Evolutionary conservation across 148 eudicot species (phyloP).

Genomic region (Persicaria maculosa): DNA sequence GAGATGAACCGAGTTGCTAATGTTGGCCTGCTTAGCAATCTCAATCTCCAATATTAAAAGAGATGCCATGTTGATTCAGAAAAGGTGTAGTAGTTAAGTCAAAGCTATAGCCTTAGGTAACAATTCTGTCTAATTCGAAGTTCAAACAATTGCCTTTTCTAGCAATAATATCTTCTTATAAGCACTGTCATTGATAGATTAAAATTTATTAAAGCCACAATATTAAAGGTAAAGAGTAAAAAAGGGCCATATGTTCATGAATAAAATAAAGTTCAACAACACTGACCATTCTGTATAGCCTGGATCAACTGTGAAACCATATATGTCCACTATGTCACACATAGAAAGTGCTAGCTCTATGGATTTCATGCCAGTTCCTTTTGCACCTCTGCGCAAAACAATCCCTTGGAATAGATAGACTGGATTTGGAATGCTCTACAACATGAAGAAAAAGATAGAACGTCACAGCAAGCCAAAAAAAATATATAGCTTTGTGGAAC

Average conservation of each 20-base stretch:
- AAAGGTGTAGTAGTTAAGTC: neutral
- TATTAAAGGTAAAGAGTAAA: neutral
- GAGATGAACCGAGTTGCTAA: no score
- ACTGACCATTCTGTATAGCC: conserved; percentile 94
- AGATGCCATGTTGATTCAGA: neutral
- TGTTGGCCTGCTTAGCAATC: no score
- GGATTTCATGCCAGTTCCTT: conserved; percentile 99
- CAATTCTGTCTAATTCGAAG: neutral
- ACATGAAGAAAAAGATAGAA: conserved; percentile 12
- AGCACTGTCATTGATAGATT: neutral
- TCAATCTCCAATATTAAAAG: no score
- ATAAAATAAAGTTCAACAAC: neutral
- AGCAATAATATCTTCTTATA: neutral
- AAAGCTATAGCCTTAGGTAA: no score
- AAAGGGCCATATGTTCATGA: neutral
- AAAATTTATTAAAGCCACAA: neutral
- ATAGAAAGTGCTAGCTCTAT: conserved; percentile 96
- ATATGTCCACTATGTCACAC: conserved; percentile 94
- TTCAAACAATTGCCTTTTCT: neutral
- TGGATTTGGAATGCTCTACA: conserved; percentile 84
- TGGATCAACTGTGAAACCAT: conserved; percentile 98
- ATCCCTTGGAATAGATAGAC: conserved; percentile 98
- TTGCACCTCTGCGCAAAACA: conserved; percentile 95
- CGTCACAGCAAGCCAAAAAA: neutral
- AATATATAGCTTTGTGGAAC: neutral